These are phyloP conservation scores for Penicillium desertorum DNA, from an alignment of 495 filamentous ascomycete genomes.

Conservation along the genomic window DNA sequence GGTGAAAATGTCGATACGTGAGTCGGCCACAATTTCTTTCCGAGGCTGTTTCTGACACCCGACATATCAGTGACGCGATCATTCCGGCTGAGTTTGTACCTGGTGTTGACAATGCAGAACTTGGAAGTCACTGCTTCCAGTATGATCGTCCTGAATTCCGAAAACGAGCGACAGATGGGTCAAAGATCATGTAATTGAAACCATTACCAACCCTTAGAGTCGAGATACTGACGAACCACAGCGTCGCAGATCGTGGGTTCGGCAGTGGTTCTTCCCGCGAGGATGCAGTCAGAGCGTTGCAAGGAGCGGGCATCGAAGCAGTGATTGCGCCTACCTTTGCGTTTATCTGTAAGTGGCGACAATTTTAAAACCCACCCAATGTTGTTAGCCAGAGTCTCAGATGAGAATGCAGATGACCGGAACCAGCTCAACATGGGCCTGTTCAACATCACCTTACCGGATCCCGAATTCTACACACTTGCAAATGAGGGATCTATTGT, in stretches of 20 bases:
- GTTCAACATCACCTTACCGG: constrained; percentile 6
- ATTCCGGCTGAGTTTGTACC: constrained; percentile 14
- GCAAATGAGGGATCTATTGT: constrained; percentile 4
- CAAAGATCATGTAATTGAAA: constrained; percentile 5
- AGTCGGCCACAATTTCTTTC: neutral
- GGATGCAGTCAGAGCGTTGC: constrained; percentile 7
- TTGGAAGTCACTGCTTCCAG: constrained; percentile 13
- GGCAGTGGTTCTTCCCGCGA: constrained; percentile 7
- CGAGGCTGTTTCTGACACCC: neutral
- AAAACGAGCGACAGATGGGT: neutral
- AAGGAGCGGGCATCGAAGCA: constrained; percentile 9
- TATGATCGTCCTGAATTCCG: constrained; percentile 9
- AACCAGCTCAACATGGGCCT: constrained; percentile 8
- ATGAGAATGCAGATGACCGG: constrained; percentile 1
- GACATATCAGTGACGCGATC: constrained; percentile 5
- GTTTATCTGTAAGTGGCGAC: constrained; percentile 5
- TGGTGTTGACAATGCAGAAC: constrained; percentile 10
- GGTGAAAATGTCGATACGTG: constrained; percentile 2
- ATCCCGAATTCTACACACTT: constrained; percentile 2
- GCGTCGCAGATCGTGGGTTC: constrained; percentile 4
- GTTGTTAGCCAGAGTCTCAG: neutral
- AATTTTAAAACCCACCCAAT: neutral
- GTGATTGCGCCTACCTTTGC: constrained; percentile 5
- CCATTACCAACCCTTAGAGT: neutral
- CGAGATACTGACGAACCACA: neutral